phyloP scores from a whole-genome alignment of 2,329 filamentous ascomycete genomes.

The Blastomyces emzantsi region DNA sequence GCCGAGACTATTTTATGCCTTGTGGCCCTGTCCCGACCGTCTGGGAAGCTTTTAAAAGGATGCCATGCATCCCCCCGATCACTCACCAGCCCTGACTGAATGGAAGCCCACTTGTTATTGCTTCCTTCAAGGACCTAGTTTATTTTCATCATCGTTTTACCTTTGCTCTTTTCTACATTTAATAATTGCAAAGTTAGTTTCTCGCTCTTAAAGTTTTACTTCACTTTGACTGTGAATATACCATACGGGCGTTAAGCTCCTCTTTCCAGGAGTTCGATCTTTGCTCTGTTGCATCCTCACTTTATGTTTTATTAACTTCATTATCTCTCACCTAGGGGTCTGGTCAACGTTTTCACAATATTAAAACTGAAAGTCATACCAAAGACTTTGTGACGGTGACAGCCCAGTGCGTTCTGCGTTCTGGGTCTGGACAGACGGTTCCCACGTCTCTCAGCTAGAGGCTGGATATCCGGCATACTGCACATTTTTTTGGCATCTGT shows the following conservation, averaged over 20 bases:
- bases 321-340: neutral
- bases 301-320: neutral
- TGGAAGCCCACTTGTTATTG: neutral
- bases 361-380: neutral
- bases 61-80: slow-evolving; percentile 15
- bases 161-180: neutral
- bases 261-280: neutral
- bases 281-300: neutral
- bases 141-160: neutral
- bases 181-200: neutral
- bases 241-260: neutral
- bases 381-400: neutral
- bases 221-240: neutral
- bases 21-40: slow-evolving; percentile 18
- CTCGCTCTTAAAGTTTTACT: no score
- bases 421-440: neutral
- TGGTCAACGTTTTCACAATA: neutral
- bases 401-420: neutral
- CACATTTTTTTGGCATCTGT: neutral
- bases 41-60: slow-evolving; percentile 18
- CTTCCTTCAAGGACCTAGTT: neutral
- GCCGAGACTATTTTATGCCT: slow-evolving; percentile 1
- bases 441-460: neutral
- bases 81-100: neutral
- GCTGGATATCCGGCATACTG: neutral